Conservation (phyloP, 2,329 filamentous ascomycete species). For the Calonectria multiphialidica region DNA sequence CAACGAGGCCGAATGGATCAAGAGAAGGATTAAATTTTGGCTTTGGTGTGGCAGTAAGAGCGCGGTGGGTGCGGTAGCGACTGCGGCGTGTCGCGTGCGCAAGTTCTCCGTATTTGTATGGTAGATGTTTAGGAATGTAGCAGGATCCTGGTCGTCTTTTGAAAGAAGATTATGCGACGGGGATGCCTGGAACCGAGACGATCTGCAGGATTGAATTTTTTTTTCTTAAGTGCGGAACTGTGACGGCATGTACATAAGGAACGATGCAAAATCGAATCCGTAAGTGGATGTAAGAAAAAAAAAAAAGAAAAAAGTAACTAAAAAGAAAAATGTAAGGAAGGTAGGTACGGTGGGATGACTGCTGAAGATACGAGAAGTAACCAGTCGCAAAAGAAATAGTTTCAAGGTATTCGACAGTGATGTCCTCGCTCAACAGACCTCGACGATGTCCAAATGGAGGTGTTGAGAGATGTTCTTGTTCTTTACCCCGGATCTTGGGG, state of each 20-base stretch:
- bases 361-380: conserved; percentile 17
- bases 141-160: conserved; percentile 35
- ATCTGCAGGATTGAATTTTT: conserved; percentile 32
- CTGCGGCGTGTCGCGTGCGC: conserved; percentile 25
- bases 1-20: conserved; percentile 1
- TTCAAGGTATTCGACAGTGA: conserved; percentile 5
- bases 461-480: background rate
- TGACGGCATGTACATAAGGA: conserved; percentile 30
- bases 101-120: conserved; percentile 31
- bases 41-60: background rate
- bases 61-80: background rate
- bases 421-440: conserved; percentile 7
- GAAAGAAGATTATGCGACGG: conserved; percentile 34
- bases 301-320: background rate
- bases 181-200: conserved; percentile 30
- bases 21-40: conserved; percentile 6
- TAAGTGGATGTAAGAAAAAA: conserved; percentile 6
- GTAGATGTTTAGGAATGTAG: conserved; percentile 42
- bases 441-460: background rate
- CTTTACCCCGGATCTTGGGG: conserved; percentile 8
- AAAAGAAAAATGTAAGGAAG: background rate
- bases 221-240: conserved; percentile 26
- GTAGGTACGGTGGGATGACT: conserved; percentile 23
- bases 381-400: conserved; percentile 16
- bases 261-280: conserved; percentile 11